phyloP scores from a whole-genome alignment of 139 green algal genomes.

The Parachlorella kessleri region DNA sequence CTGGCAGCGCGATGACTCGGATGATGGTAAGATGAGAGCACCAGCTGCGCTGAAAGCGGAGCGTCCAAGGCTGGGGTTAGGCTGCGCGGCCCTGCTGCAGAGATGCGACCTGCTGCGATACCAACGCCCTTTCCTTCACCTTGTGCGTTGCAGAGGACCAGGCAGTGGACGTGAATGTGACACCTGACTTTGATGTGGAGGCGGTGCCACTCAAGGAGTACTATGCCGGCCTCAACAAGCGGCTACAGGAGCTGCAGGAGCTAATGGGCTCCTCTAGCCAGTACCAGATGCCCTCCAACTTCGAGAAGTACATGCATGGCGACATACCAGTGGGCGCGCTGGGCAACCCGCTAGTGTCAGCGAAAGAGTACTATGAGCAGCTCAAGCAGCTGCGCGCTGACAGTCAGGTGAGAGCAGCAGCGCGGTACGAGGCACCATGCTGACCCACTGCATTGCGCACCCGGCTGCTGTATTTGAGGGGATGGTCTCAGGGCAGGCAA shows the following conservation, averaged over 20 bases:
- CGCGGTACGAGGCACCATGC: too few species aligned
- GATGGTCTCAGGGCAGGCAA: too few species aligned
- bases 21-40: too few species aligned
- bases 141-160: constrained; percentile 23
- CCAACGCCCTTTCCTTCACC: too few species aligned
- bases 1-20: too few species aligned
- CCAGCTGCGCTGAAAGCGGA: too few species aligned
- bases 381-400: constrained; percentile 34
- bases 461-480: too few species aligned
- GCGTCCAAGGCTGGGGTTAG: too few species aligned
- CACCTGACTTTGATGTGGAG: constrained; percentile 34
- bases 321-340: constrained; percentile 2
- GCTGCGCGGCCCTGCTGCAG: too few species aligned
- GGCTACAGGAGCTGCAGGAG: constrained; percentile 25
- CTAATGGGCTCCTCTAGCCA: constrained; percentile 8
- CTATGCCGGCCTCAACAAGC: constrained; percentile 21
- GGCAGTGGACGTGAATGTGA: constrained; percentile 21
- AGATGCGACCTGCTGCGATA: too few species aligned
- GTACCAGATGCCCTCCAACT: constrained; percentile 21
- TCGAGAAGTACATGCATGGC: constrained; percentile 42
- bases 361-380: constrained; percentile 38
- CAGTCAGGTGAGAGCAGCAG: constrained; percentile 21
- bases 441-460: too few species aligned
- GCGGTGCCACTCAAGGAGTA: constrained; percentile 12
- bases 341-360: constrained; percentile 21